These are phyloP conservation scores for Eucommia ulmoides DNA, from an alignment of 257 asterid genomes.

Conservation along the genomic window DNA sequence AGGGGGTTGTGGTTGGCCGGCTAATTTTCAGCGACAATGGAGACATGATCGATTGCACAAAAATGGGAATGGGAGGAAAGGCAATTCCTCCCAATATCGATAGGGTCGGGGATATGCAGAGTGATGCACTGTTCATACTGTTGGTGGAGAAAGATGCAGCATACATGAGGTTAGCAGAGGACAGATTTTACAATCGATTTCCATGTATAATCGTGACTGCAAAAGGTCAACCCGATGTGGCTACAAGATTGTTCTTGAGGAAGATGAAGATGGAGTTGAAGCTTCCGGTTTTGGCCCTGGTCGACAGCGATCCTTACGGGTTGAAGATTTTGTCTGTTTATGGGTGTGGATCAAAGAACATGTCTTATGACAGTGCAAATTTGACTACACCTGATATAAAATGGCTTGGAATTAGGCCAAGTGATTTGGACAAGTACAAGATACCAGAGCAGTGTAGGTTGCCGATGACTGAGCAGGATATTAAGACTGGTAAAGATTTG, in stretches of 20 bases:
- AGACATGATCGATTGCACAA: conserved; percentile 81
- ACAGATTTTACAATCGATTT: conserved; percentile 64
- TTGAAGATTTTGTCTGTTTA: conserved; percentile 68
- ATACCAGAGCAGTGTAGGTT: conserved; percentile 79
- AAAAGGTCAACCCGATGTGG: conserved; percentile 79
- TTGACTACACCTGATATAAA: conserved; percentile 82
- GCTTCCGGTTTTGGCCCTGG: conserved; percentile 72
- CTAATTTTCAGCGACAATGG: conserved; percentile 71
- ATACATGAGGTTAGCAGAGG: conserved; percentile 72
- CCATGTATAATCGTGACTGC: conserved; percentile 87
- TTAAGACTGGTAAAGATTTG: conserved; percentile 79
- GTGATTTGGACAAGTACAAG: conserved; percentile 74
- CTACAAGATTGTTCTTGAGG: conserved; percentile 65
- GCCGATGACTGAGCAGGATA: conserved; percentile 89
- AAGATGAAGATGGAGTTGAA: conserved; percentile 82
- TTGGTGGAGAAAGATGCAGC: conserved; percentile 91
- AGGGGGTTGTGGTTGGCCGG: conserved; percentile 83
- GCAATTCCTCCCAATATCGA: conserved; percentile 89
- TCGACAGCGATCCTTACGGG: conserved; percentile 85
- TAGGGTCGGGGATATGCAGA: conserved; percentile 85
- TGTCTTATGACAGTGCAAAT: conserved; percentile 86
- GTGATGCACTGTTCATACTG: conserved; percentile 70
- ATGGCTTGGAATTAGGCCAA: conserved; percentile 81
- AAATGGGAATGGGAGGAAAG: conserved; percentile 93
- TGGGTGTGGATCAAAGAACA: conserved; percentile 83